Base-by-base conservation (phyloP, 768 basidiomycete species). In the Lactifluus hygrophoroides region DNA sequence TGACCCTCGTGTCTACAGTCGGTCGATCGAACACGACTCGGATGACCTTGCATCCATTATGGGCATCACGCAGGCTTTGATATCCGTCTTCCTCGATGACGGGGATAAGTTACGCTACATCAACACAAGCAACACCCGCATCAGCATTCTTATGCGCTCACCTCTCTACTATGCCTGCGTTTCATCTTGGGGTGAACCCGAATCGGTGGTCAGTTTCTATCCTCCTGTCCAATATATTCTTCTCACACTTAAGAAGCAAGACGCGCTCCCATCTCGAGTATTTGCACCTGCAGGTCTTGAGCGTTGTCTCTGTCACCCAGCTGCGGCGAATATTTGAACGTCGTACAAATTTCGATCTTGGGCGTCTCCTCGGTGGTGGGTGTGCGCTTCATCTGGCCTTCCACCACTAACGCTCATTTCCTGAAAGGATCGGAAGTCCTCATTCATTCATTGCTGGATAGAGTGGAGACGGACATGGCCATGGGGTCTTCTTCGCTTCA, bases 81-180 rank as follows among this genome's bases (percentile, higher is more conserved):
- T 99, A 42, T 97, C 94, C 16, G 91, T 99, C 51, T 97, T 95
- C 70, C 80, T 94, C 6, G 94, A 96, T 66, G 90, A 94, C 46
- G 81, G 84, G 16, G 96, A 99, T 73, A 92, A 86, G 70, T 64
- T 86, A 34, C 80, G 92, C 30, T 91, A 81, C 57, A 90, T 97
- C 62, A 88, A 89, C 65, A 84, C 88, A 51, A 93, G 92, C 28
- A 73, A 75, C n/a, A 81, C 84, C 5, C 79, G 85, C 50, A 95
- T 99, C 57, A 86, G 87, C 0, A 95, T 99, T 69, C 72, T 94
- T 7, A 77, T 94, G 49, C 83, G 93, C 30, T 69, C 90, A 6
- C 96, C 96, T 3, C 72, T 99, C 19, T 98, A 97, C 71, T 90
- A 94, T 66, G 92, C 86, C 28, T 94, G 90, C 62, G 85, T 84